Conservation (phyloP, 768 basidiomycete genomes). For the Pluteus cervinus region DNA sequence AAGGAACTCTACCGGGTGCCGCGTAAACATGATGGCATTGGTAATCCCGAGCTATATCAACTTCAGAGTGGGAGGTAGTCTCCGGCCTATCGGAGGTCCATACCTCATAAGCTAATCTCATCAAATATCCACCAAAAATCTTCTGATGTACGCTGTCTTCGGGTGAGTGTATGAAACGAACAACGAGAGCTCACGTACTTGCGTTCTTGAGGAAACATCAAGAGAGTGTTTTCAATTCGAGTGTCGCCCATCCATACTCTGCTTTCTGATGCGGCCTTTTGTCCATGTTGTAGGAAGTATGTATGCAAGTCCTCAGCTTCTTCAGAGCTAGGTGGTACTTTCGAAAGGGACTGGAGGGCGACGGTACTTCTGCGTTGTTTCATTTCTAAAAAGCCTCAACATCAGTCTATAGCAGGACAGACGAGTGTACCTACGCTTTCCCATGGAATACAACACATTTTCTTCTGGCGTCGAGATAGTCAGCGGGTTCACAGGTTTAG, state of each 20-base stretch:
- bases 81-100: conserved; percentile 3
- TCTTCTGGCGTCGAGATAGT: conserved; percentile 58
- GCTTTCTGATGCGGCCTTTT: conserved; percentile 17
- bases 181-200: conserved; percentile 5
- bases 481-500: conserved; percentile 60
- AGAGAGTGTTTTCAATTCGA: conserved; percentile 56
- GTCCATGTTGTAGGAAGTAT: conserved; percentile 57
- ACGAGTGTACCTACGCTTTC: conserved; percentile 47
- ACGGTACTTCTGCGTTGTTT: conserved; percentile 50
- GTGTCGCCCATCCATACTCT: conserved; percentile 76
- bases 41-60: conserved; percentile 72
- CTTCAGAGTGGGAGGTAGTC: neutral
- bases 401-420: neutral
- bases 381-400: conserved; percentile 36
- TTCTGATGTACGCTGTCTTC: conserved; percentile 66
- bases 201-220: conserved; percentile 18
- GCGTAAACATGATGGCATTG: conserved; percentile 64
- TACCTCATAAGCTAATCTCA: conserved; percentile 70
- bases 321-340: conserved; percentile 64
- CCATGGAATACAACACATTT: conserved; percentile 52
- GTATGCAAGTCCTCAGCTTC: conserved; percentile 69
- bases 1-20: conserved; percentile 61
- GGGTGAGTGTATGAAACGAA: conserved; percentile 1
- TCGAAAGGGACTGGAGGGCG: conserved; percentile 55
- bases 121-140: conserved; percentile 69